Evolutionary conservation across 1,284 basidiomycete genomes (phyloP), one percentile per base, ranked within the genome.

Genomic region (Phellopilus nigrolimitatus): DNA sequence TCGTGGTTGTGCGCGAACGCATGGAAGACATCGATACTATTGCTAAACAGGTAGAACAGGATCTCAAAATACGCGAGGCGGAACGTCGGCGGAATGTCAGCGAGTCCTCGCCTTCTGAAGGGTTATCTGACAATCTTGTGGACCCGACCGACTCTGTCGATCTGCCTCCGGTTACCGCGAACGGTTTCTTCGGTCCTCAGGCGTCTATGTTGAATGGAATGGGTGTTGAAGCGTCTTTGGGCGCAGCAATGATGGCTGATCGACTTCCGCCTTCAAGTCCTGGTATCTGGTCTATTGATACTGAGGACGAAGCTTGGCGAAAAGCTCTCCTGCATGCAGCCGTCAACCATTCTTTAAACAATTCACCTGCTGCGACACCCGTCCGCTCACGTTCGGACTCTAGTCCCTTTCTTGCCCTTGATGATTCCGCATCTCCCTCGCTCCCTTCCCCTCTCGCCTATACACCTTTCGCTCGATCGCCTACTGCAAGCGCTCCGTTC

Each of bases 91-190:
- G 47, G 22, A 45, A 46, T 25, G 46, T 31, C 22, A 45, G 45
- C 25, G 40, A 49, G 19, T 24, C 50, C 38, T 54, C 47, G n/a
- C 43, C 51, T 15, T 49, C 56, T 33, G 61, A 66, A 53, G 49
- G 64, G 31, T 19, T 48, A 48, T 58, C 66, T 45, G 57, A 62
- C 17, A 62, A 72, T 55, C 72, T 86, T 46, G 80, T 91, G 57
- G 88, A 91, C 66, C 88, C 88, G 7, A 91, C 88, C 24, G 88
- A 90, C 61, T 76, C 75, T 24, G 86, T 89, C 34, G 86, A 90
- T 61, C 61, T 88, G 21, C 86, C 86, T 1, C 79, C 73, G 4
- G 80, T 79, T 3, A 76, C 79, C 30, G 67, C 78, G 25, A 73
- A 71, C 41, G 87, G 83, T 61, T 82, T 82, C 1, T 85, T 90